Evolutionary conservation across 2,329 filamentous ascomycete species (phyloP), one percentile per base, ranked within the genome.

Genomic region (Aspergillus tubingensis): DNA sequence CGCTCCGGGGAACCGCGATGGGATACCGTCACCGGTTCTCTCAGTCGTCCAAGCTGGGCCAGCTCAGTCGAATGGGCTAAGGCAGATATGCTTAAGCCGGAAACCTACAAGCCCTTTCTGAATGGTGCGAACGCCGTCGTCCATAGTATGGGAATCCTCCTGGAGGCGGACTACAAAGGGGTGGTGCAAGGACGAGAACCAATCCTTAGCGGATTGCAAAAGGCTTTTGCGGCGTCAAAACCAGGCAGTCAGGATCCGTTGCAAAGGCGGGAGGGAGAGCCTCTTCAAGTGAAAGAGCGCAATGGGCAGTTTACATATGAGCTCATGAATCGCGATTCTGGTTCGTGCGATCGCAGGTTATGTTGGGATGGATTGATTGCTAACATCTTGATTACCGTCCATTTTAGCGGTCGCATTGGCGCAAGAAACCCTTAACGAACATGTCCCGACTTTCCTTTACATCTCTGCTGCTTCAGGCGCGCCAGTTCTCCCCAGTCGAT

Each of bases 151-250:
- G 95, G 95, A 8, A 97, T 99, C 69, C 84, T 99, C 17, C 86
- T 99, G 8, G 95, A 99, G 81, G 92, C 93, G 53, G 95, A 99
- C 81, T 99, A 99, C 86, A 99, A 99, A 79, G 91, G 90, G 67
- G 89, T 96, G 15, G 75, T 99, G 25, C 89, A 87, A 19, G 95
- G 95, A 54, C 87, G 86, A 62, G 93, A 96, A 70, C 92, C 91
- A 0, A 87, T 92, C n/a, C 78, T 96, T 55, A 78, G 86, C 6
- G 94, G 92, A 1, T 80, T 99, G 13, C 85, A 86, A 63, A 88
- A 89, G 69, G 91, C 92, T 25, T 96, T 98, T 75, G 87, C 88
- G 54, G 75, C 86, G 1, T 83, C 84, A 2, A 89, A 88, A 67
- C 68, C 76, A 23, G 81, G 79, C 71, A 85, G 86, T 59, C 86